Conservation (phyloP, 768 basidiomycete genomes). For the Porpolomopsis calyptriformis region DNA sequence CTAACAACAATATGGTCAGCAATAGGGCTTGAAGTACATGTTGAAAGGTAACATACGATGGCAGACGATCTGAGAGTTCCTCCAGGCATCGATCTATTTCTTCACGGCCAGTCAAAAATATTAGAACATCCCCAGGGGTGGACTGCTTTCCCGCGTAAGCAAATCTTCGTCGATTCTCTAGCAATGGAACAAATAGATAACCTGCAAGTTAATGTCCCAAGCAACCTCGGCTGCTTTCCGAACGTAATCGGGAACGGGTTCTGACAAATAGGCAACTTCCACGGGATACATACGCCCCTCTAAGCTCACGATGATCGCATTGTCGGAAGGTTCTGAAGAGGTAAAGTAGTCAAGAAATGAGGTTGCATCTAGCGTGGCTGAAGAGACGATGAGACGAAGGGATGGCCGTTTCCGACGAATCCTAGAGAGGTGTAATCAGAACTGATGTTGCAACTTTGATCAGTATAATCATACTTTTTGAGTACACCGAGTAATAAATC, state of each 20-base stretch:
- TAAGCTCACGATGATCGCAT: constrained; percentile 76
- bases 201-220: constrained; percentile 75
- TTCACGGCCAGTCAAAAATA: constrained; percentile 92
- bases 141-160: constrained; percentile 37
- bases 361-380: constrained; percentile 90
- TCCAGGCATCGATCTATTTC: constrained; percentile 89
- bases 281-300: constrained; percentile 96
- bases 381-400: constrained; percentile 86
- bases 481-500: constrained; percentile 85
- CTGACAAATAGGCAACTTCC: constrained; percentile 77
- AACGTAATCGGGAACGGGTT: constrained; percentile 74
- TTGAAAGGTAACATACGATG: constrained; percentile 36
- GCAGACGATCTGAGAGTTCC: constrained; percentile 65
- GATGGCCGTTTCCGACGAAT: constrained; percentile 87
- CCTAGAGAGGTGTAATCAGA: constrained; percentile 30
- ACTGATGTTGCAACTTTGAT: background rate
- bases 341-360: constrained; percentile 87
- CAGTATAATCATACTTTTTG: constrained; percentile 62
- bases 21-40: background rate
- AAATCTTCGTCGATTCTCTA: background rate
- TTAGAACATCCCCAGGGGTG: constrained; percentile 77
- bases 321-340: constrained; percentile 45
- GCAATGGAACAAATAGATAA: constrained; percentile 20
- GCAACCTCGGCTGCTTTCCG: constrained; percentile 71
- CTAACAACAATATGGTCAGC: constrained; percentile 20